Evolutionary conservation across 2,329 filamentous ascomycete genomes (phyloP).

Genomic region (Sclerotinia spermophila): DNA sequence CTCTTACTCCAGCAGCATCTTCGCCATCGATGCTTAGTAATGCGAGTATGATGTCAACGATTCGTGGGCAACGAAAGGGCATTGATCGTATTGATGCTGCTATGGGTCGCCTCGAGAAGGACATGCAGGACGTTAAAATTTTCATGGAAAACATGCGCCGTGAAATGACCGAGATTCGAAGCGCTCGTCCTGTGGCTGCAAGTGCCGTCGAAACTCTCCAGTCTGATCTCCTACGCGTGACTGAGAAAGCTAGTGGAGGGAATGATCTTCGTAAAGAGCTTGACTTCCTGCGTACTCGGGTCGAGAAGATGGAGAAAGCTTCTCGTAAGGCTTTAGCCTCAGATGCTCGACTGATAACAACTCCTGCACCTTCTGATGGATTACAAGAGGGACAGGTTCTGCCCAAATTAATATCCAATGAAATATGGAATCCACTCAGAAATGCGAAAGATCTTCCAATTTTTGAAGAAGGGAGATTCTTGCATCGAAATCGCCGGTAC

Average conservation of each 20-base stretch:
- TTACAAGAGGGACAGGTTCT: not conserved
- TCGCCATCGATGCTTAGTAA: not conserved
- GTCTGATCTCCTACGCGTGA: conserved; percentile 23
- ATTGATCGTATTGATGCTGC: conserved; percentile 34
- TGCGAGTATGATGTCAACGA: not conserved
- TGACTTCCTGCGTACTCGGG: not conserved
- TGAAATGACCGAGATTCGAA: conserved; percentile 22
- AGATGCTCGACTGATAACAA: not conserved
- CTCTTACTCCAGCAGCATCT: not conserved
- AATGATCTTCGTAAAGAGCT: conserved; percentile 23
- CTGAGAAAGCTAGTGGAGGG: conserved; percentile 30
- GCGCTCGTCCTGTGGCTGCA: not conserved
- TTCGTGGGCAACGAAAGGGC: conserved; percentile 29
- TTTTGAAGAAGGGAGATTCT: not conserved
- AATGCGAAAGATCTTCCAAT: not conserved
- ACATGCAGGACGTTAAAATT: conserved; percentile 33
- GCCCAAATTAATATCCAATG: not conserved
- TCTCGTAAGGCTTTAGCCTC: not conserved
- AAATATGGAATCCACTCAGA: not conserved
- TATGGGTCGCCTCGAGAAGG: conserved; percentile 31
- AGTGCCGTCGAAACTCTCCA: not conserved
- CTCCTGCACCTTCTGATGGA: conserved; percentile 2
- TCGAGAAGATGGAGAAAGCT: conserved; percentile 1
- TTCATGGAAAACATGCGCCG: conserved; percentile 34
- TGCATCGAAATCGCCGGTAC: not conserved